These are phyloP conservation scores for Fusarium acutatum DNA, from an alignment of 2,329 filamentous ascomycete genomes.

Conservation along the genomic window DNA sequence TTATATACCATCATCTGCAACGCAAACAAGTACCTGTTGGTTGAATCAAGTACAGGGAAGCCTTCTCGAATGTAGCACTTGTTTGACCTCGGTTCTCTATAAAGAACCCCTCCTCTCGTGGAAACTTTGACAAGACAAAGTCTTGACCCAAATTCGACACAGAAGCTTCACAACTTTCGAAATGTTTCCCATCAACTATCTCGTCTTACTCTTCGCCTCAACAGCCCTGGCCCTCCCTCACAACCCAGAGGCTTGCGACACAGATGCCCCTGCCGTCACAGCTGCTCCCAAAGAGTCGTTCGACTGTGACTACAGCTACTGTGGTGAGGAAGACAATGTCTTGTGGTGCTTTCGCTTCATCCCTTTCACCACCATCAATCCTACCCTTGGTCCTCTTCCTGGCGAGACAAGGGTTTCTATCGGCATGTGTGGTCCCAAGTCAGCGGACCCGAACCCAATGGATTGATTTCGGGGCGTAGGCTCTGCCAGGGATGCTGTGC, in stretches of 20 bases:
- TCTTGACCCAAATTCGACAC: neutral
- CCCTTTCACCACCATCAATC: constrained; percentile 49
- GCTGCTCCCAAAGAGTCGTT: constrained; percentile 20
- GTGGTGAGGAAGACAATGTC: constrained; percentile 45
- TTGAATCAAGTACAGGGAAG: neutral
- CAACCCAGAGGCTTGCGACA: neutral
- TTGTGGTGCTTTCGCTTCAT: constrained; percentile 53
- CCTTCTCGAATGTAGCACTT: constrained; percentile 8
- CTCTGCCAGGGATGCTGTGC: neutral
- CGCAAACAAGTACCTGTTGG: constrained; percentile 9
- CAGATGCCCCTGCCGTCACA: constrained; percentile 4
- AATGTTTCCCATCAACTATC: constrained; percentile 10
- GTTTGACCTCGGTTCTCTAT: neutral
- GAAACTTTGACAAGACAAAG: neutral
- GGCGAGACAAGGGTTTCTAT: constrained; percentile 48
- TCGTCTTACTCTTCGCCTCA: constrained; percentile 12
- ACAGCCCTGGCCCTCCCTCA: constrained; percentile 9
- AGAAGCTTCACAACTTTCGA: neutral
- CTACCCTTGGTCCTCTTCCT: constrained; percentile 45
- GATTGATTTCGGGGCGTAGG: neutral
- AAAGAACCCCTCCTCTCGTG: neutral
- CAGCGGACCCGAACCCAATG: neutral
- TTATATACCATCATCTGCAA: neutral
- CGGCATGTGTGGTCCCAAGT: constrained; percentile 41
- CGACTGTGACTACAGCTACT: constrained; percentile 49